A percentile compares a stretch with the other conserved stretches of the same genome.
These are phyloP conservation scores for Eimeria praecox DNA, from an alignment of 169 alveolate genomes.

Conservation along the genomic window DNA sequence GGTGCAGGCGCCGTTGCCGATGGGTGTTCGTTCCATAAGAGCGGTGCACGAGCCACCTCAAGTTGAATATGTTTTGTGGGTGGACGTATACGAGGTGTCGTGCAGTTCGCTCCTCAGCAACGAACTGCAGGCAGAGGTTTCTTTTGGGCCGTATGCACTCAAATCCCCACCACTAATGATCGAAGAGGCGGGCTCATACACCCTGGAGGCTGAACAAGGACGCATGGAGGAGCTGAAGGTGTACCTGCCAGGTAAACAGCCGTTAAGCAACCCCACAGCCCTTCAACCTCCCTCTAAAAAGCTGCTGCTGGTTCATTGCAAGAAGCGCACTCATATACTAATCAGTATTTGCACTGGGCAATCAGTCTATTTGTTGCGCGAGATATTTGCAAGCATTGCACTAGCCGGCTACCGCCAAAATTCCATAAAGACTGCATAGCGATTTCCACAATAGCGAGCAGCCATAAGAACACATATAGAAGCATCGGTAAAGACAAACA, in stretches of 20 bases:
- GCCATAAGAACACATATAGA: too few relatives aligned
- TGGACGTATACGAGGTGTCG: slow-evolving; percentile 85
- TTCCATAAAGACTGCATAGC: too few relatives aligned
- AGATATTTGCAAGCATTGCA: not conserved
- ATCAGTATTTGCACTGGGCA: not conserved
- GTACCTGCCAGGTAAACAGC: slow-evolving; percentile 85
- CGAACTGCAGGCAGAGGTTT: slow-evolving; percentile 83
- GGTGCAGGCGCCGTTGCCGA: slow-evolving; percentile 86
- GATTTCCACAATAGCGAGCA: too few relatives aligned
- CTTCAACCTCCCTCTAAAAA: not conserved
- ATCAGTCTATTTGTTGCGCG: not conserved
- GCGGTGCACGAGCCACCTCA: slow-evolving; percentile 46
- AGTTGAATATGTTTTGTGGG: slow-evolving; percentile 84
- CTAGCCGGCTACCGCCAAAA: not conserved
- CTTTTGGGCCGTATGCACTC: slow-evolving; percentile 85
- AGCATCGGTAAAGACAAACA: too few relatives aligned
- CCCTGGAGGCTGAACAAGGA: slow-evolving; percentile 89
- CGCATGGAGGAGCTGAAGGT: slow-evolving; percentile 88
- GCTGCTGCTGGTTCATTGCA: not conserved
- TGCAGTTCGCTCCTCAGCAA: slow-evolving; percentile 75
- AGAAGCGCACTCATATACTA: too few relatives aligned
- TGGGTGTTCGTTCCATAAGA: slow-evolving; percentile 77
- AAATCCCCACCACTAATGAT: slow-evolving; percentile 82
- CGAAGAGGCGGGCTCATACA: slow-evolving; percentile 87
- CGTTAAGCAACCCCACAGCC: not conserved